A percentile compares a stretch with the other conserved stretches of the same genome.
Evolutionary conservation across 1,284 basidiomycete genomes (phyloP).

Genomic region (Microbotryum silenes-acaulis): DNA sequence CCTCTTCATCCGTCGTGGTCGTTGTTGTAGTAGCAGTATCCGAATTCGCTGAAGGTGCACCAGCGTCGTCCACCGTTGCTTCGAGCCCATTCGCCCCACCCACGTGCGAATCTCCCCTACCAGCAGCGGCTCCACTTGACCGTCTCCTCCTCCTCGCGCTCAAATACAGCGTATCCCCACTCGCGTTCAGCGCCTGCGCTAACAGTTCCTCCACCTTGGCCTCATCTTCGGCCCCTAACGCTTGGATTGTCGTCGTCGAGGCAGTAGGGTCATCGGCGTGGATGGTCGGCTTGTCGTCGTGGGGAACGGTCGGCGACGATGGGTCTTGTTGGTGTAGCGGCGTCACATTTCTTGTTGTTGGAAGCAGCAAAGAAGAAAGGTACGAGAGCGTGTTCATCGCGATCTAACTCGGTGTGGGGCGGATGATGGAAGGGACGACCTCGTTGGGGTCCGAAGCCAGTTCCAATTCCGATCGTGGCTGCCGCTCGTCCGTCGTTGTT

Average conservation of each 20-base stretch:
- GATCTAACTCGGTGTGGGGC: neutral
- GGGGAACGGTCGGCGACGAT: neutral
- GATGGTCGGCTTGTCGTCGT: neutral
- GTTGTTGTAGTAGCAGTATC: too few relatives aligned
- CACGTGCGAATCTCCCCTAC: neutral
- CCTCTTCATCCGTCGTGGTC: too few relatives aligned
- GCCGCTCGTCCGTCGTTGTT: too few relatives aligned
- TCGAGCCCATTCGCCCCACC: neutral
- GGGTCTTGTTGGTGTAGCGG: too few relatives aligned
- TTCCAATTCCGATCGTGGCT: too few relatives aligned
- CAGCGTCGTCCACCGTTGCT: neutral
- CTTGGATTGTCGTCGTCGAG: neutral
- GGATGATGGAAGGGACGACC: too few relatives aligned
- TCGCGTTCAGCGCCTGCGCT: too few relatives aligned
- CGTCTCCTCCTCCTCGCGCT: neutral
- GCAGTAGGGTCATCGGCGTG: neutral
- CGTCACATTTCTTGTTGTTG: neutral
- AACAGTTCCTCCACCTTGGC: neutral
- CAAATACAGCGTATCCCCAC: slow-evolving; percentile 1
- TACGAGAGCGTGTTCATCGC: slow-evolving; percentile 4
- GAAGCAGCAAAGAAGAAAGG: neutral
- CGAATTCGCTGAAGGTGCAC: too few relatives aligned
- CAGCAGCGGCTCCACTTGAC: neutral
- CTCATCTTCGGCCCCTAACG: neutral
- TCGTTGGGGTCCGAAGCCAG: too few relatives aligned